These are phyloP conservation scores for Dioscorea zingiberensis DNA, from an alignment of 106 monocot genomes.

Conservation along the genomic window DNA sequence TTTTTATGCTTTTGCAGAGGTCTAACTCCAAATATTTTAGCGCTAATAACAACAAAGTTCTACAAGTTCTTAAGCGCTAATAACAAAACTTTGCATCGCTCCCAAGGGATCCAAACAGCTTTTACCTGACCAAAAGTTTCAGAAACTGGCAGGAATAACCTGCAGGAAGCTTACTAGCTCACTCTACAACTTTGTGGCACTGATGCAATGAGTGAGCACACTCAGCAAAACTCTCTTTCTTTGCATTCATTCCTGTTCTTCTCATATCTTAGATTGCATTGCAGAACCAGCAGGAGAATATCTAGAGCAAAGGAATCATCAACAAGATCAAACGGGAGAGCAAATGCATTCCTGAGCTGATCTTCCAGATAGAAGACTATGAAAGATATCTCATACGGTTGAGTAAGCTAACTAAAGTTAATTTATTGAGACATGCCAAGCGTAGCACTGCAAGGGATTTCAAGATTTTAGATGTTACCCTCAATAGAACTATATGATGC, in stretches of 20 bases:
- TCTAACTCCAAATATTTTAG: too few species aligned
- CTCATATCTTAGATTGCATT: not conserved
- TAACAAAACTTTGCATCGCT: conserved; percentile 64
- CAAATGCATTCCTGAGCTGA: conserved; percentile 78
- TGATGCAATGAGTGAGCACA: conserved; percentile 53
- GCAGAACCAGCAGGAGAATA: conserved; percentile 61
- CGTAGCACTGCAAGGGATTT: conserved; percentile 89
- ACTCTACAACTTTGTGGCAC: conserved; percentile 65
- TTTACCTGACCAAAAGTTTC: conserved; percentile 62
- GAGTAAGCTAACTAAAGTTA: conserved; percentile 71
- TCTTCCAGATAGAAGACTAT: conserved; percentile 92
- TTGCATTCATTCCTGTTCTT: not conserved
- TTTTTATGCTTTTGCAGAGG: too few species aligned
- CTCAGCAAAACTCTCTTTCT: not conserved
- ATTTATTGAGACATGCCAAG: conserved; percentile 84
- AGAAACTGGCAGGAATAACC: conserved; percentile 73
- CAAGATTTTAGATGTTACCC: conserved; percentile 65
- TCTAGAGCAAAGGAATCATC: conserved; percentile 28
- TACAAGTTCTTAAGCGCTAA: conserved; percentile 77
- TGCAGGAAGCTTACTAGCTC: conserved; percentile 70
- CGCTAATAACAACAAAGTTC: conserved; percentile 54
- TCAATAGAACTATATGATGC: too few species aligned
- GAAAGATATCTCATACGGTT: conserved; percentile 86
- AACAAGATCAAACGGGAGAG: conserved; percentile 87
- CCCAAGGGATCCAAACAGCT: conserved; percentile 59